phyloP scores from a whole-genome alignment of 495 filamentous ascomycete genomes.

The Hypoxylon lienhwacheense region DNA sequence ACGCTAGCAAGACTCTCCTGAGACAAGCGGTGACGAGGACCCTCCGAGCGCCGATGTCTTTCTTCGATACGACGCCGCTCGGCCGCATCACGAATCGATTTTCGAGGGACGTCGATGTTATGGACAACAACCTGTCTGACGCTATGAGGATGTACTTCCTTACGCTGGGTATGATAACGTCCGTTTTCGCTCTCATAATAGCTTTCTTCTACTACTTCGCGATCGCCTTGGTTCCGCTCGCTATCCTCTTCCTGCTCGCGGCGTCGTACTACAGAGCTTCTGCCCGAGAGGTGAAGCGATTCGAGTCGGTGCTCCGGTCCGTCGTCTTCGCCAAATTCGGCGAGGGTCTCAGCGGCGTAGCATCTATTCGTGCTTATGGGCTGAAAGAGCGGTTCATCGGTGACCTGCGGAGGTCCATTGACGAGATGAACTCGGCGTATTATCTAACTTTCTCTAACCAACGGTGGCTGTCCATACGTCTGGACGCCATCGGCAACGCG shows the following conservation, averaged over 20 bases:
- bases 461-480: slow-evolving; percentile 81
- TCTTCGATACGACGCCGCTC: slow-evolving; percentile 95
- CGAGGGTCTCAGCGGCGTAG: slow-evolving; percentile 80
- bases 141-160: slow-evolving; percentile 92
- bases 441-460: slow-evolving; percentile 94
- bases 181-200: slow-evolving; percentile 86
- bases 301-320: slow-evolving; percentile 86
- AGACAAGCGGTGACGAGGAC: slow-evolving; percentile 77
- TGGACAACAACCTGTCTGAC: slow-evolving; percentile 92
- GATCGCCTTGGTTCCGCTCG: slow-evolving; percentile 81
- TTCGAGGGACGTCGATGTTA: slow-evolving; percentile 89
- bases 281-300: slow-evolving; percentile 89
- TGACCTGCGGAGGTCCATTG: slow-evolving; percentile 71
- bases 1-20: slow-evolving; percentile 79
- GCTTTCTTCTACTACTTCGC: slow-evolving; percentile 93
- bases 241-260: slow-evolving; percentile 78
- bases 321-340: slow-evolving; percentile 87
- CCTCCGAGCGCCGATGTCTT: slow-evolving; percentile 89
- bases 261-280: slow-evolving; percentile 88
- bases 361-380: slow-evolving; percentile 87
- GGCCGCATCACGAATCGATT: slow-evolving; percentile 98
- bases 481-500: slow-evolving; percentile 79
- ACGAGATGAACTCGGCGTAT: slow-evolving; percentile 91
- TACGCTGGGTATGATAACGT: slow-evolving; percentile 74
- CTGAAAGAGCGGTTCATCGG: slow-evolving; percentile 69